A percentile compares a stretch with the other conserved stretches of the same genome.
These are phyloP conservation scores for Fusarium tjaetaba DNA, from an alignment of 2,329 filamentous ascomycete genomes.

Conservation along the genomic window DNA sequence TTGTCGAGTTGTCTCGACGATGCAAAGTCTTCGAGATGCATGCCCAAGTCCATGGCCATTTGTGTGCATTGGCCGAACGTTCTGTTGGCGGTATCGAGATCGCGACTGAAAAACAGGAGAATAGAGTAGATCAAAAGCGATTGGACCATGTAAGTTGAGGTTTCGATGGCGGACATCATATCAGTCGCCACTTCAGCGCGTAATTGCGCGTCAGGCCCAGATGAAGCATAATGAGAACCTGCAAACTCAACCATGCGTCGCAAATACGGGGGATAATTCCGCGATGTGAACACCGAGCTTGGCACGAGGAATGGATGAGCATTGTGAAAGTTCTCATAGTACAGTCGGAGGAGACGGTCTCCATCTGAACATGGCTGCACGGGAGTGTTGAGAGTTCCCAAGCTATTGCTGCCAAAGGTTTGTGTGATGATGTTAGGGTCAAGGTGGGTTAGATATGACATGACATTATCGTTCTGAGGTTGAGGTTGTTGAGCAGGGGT, in stretches of 20 bases:
- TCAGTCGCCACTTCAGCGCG: slow-evolving; percentile 9
- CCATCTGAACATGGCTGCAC: slow-evolving; percentile 11
- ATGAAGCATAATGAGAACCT: slow-evolving; percentile 27
- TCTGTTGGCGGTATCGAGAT: slow-evolving; percentile 6
- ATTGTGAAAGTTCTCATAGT: slow-evolving; percentile 39
- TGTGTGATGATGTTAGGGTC: slow-evolving; percentile 4
- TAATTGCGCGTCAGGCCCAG: slow-evolving; percentile 14
- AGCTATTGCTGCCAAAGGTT: not conserved
- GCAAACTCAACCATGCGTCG: slow-evolving; percentile 35
- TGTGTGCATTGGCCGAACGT: slow-evolving; percentile 14
- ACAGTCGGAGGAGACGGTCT: slow-evolving; percentile 30
- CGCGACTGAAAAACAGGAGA: slow-evolving; percentile 3
- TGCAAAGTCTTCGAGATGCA: slow-evolving; percentile 29
- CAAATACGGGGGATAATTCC: slow-evolving; percentile 17
- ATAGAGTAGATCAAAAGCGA: slow-evolving; percentile 29
- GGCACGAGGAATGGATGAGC: slow-evolving; percentile 34
- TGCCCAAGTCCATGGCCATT: slow-evolving; percentile 34
- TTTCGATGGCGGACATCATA: slow-evolving; percentile 9
- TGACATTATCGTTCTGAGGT: not conserved
- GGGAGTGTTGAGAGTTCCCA: not conserved
- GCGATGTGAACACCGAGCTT: slow-evolving; percentile 18
- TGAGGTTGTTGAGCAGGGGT: not conserved
- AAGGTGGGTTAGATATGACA: slow-evolving; percentile 10
- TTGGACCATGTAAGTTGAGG: slow-evolving; percentile 22
- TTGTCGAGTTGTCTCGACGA: slow-evolving; percentile 10